Conservation (phyloP, 129 eudicot species). For the Flaveria brownii region DNA sequence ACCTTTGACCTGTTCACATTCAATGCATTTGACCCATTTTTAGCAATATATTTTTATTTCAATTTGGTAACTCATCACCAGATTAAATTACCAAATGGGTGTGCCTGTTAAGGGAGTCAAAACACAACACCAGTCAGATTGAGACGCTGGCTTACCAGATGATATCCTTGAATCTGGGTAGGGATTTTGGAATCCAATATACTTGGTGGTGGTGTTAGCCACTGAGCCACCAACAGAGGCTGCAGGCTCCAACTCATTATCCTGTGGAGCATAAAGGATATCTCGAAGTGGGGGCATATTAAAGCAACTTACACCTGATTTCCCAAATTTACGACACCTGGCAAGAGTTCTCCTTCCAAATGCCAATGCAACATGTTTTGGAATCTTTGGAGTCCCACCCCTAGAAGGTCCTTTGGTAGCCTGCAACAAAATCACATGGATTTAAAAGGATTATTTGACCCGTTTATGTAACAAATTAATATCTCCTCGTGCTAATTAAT, state of each 20-base stretch:
- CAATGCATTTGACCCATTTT: neutral
- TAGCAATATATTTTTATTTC: neutral
- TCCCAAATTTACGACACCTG: constrained; percentile 60
- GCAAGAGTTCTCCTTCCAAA: constrained; percentile 75
- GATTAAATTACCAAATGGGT: constrained; percentile 3
- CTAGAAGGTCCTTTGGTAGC: constrained; percentile 78
- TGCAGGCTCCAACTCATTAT: constrained; percentile 46
- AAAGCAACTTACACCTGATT: constrained; percentile 75
- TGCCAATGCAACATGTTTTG: constrained; percentile 75
- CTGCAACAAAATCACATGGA: constrained; percentile 40
- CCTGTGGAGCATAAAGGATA: constrained; percentile 57
- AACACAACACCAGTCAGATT: neutral
- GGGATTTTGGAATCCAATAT: constrained; percentile 41
- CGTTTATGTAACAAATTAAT: neutral
- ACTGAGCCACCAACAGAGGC: constrained; percentile 27
- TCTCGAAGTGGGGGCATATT: constrained; percentile 71
- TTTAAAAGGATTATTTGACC: neutral
- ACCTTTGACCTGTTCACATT: neutral
- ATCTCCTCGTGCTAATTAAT: neutral
- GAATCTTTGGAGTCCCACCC: constrained; percentile 54
- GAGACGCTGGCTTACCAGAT: constrained; percentile 35
- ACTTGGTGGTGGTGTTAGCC: constrained; percentile 40
- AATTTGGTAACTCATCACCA: neutral
- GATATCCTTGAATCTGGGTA: constrained; percentile 36
- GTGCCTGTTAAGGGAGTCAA: neutral